phyloP scores from a whole-genome alignment of 2,329 filamentous ascomycete genomes.

The Sporothrix variecibatus region DNA sequence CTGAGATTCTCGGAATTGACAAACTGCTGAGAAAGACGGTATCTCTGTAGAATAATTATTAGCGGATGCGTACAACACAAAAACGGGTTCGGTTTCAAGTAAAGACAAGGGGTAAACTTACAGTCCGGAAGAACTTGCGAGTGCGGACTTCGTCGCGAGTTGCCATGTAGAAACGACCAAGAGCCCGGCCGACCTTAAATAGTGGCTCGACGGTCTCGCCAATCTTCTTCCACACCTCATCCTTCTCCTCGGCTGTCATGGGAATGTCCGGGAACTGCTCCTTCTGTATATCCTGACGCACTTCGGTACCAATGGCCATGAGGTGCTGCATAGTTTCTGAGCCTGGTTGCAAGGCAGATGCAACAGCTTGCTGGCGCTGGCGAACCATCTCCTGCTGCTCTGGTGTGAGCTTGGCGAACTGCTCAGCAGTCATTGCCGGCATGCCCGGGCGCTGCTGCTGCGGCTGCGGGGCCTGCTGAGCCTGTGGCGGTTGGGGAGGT shows the following conservation, averaged over 20 bases:
- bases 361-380: conserved; percentile 30
- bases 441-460: conserved; percentile 34
- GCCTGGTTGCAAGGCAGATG: conserved; percentile 32
- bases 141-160: conserved; percentile 53
- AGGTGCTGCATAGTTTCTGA: conserved; percentile 45
- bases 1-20: conserved; percentile 50
- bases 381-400: conserved; percentile 44
- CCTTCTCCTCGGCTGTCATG: conserved; percentile 49
- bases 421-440: conserved; percentile 39
- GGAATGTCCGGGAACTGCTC: conserved; percentile 49
- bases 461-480: conserved; percentile 32
- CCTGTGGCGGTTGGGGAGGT: conserved; percentile 23
- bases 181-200: conserved; percentile 46
- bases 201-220: conserved; percentile 46
- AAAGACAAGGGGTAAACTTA: conserved; percentile 40
- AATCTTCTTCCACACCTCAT: conserved; percentile 49
- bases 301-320: conserved; percentile 38
- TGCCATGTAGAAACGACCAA: conserved; percentile 40
- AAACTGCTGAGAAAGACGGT: conserved; percentile 57
- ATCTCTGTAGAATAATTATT: conserved; percentile 45
- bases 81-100: background rate
- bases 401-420: conserved; percentile 46
- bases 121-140: conserved; percentile 55
- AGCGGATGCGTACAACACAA: background rate
- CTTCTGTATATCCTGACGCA: conserved; percentile 40